Percentiles rank a stretch among this genome's conserved stretches.
These are phyloP conservation scores for Phytophthora pistaciae DNA, from an alignment of 352 stramenopile species.

Conservation along the genomic window DNA sequence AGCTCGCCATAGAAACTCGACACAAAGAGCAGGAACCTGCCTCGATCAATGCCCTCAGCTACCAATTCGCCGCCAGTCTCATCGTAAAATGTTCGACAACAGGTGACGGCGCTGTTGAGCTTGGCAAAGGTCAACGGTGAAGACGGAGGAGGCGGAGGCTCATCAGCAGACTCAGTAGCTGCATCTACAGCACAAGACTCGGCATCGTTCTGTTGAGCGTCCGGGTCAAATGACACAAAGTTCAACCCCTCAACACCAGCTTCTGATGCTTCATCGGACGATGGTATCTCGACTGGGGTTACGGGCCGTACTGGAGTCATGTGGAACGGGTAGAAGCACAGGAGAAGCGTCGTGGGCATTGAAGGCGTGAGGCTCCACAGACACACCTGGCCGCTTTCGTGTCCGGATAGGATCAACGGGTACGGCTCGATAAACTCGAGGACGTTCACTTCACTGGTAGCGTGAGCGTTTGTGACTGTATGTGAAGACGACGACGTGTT, in stretches of 20 bases:
- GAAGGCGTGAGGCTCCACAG: constrained; percentile 65
- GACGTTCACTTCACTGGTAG: constrained; percentile 60
- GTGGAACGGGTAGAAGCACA: constrained; percentile 52
- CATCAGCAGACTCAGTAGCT: not conserved
- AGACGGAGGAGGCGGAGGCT: constrained; percentile 4
- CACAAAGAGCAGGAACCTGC: constrained; percentile 54
- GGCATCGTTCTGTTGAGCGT: not conserved
- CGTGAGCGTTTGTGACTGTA: constrained; percentile 5
- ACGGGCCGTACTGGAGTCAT: constrained; percentile 24
- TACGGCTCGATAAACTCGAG: constrained; percentile 83
- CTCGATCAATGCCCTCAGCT: constrained; percentile 53
- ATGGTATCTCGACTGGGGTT: constrained; percentile 5
- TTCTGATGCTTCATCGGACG: constrained; percentile 12
- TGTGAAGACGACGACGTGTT: constrained; percentile 7
- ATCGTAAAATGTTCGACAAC: constrained; percentile 69
- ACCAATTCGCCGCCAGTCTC: constrained; percentile 67
- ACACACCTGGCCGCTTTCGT: constrained; percentile 76
- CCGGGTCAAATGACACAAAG: not conserved
- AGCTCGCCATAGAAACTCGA: constrained; percentile 57
- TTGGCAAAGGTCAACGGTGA: constrained; percentile 34
- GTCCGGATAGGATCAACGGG: constrained; percentile 69
- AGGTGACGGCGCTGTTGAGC: constrained; percentile 46
- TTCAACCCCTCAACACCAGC: not conserved
- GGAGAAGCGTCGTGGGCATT: constrained; percentile 49
- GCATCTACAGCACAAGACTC: not conserved